These are phyloP conservation scores for Auricularia auricula-judae DNA, from an alignment of 768 basidiomycete species.

Conservation along the genomic window DNA sequence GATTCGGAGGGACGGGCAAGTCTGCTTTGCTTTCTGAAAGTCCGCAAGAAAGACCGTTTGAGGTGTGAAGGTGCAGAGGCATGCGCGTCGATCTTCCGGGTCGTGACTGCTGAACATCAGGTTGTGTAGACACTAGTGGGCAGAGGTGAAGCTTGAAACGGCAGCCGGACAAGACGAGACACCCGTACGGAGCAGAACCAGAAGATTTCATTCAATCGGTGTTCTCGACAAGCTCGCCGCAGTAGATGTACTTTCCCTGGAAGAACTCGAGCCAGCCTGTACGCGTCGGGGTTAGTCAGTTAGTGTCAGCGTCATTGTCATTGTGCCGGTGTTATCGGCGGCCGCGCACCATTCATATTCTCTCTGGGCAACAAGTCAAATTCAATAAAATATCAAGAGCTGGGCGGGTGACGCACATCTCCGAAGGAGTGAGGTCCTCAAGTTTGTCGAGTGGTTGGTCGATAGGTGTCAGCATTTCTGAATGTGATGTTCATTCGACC, in stretches of 20 bases:
- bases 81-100: too few relatives aligned
- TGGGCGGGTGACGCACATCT: slow-evolving; percentile 51
- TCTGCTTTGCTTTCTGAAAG: too few relatives aligned
- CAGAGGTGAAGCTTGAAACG: too few relatives aligned
- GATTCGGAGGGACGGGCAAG: too few relatives aligned
- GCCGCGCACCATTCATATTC: slow-evolving; percentile 73
- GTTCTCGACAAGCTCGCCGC: slow-evolving; percentile 81
- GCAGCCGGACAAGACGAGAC: too few relatives aligned
- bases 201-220: not conserved
- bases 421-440: slow-evolving; percentile 62
- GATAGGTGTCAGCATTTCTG: slow-evolving; percentile 84
- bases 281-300: not conserved
- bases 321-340: not conserved
- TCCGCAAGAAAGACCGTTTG: too few relatives aligned
- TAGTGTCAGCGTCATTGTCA: not conserved
- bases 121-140: too few relatives aligned
- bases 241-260: slow-evolving; percentile 82
- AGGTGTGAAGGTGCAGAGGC: too few relatives aligned
- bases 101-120: too few relatives aligned
- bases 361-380: slow-evolving; percentile 39
- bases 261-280: slow-evolving; percentile 92
- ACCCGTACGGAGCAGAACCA: too few relatives aligned
- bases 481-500: slow-evolving; percentile 2
- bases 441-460: slow-evolving; percentile 82
- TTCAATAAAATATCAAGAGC: not conserved